These are phyloP conservation scores for Daldinia vernicosa DNA, from an alignment of 495 filamentous ascomycete genomes.

Conservation along the genomic window DNA sequence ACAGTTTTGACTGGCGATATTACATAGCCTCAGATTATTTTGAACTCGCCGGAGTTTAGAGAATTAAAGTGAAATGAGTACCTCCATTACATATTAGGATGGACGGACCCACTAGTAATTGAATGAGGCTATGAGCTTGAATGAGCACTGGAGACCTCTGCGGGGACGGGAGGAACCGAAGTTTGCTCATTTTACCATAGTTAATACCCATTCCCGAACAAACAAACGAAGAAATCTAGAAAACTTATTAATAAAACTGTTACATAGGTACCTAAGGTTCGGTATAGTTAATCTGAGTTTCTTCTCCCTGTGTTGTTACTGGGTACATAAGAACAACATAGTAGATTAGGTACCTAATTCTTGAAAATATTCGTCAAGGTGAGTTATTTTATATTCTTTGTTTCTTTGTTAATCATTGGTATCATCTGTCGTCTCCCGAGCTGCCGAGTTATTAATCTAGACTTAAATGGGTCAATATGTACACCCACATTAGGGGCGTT, in stretches of 20 bases:
- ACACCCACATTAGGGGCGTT: not conserved
- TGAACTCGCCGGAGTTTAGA: conserved; percentile 4
- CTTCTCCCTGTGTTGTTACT: not conserved
- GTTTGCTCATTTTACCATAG: conserved; percentile 35
- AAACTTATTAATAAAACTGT: not conserved
- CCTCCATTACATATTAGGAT: conserved; percentile 25
- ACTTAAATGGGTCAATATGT: not conserved
- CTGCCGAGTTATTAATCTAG: not conserved
- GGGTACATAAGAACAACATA: not conserved
- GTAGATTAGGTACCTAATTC: not conserved
- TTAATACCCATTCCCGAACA: not conserved
- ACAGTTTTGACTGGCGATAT: not conserved
- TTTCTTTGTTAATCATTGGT: not conserved
- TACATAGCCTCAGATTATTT: not conserved
- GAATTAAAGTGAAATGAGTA: conserved; percentile 9
- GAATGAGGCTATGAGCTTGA: not conserved
- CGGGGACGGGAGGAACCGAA: conserved; percentile 37
- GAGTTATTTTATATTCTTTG: not conserved
- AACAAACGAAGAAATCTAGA: not conserved
- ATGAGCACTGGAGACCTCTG: conserved; percentile 9
- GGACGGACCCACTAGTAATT: conserved; percentile 20
- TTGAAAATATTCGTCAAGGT: not conserved
- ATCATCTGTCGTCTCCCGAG: not conserved
- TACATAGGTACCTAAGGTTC: not conserved
- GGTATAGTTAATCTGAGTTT: not conserved